Conservation (phyloP, 352 stramenopile genomes). For the Nothophytophthora sp. region DNA sequence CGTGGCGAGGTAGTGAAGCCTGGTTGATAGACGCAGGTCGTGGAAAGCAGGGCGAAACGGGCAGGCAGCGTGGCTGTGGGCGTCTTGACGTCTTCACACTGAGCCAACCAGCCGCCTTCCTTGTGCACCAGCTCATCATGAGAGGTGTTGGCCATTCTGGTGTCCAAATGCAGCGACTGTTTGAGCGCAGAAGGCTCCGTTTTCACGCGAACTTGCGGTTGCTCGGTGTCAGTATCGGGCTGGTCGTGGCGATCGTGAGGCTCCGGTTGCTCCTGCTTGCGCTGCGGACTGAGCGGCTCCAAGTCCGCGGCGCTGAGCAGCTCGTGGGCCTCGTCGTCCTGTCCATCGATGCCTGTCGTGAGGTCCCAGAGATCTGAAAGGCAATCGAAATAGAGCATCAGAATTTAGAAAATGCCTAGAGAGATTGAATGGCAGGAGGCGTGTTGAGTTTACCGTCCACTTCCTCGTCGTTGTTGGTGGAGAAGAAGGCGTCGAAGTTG, state of each 20-base stretch:
- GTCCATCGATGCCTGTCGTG: conserved; percentile 5
- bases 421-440: background rate
- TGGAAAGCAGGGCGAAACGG: conserved; percentile 30
- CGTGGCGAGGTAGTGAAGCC: conserved; percentile 35
- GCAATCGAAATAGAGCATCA: background rate
- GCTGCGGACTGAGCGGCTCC: conserved; percentile 30
- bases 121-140: too few species aligned
- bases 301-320: conserved; percentile 27
- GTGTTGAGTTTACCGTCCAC: conserved; percentile 32
- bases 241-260: too few species aligned
- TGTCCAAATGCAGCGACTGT: conserved; percentile 22
- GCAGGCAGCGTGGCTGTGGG: conserved; percentile 28
- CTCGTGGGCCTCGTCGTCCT: conserved; percentile 32
- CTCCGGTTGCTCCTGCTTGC: too few species aligned
- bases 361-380: conserved; percentile 26
- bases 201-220: conserved; percentile 17
- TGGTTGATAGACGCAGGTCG: conserved; percentile 32
- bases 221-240: too few species aligned
- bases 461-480: conserved; percentile 29
- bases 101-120: conserved; percentile 10
- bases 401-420: background rate
- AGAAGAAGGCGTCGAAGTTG: conserved; percentile 40
- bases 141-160: conserved; percentile 14
- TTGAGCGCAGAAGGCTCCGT: conserved; percentile 9
- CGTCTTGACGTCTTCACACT: conserved; percentile 21